Percentiles rank a stretch among this genome's conserved stretches.
phyloP scores from a whole-genome alignment of 1,284 basidiomycete genomes.

The Coniferiporia sulphurascens region DNA sequence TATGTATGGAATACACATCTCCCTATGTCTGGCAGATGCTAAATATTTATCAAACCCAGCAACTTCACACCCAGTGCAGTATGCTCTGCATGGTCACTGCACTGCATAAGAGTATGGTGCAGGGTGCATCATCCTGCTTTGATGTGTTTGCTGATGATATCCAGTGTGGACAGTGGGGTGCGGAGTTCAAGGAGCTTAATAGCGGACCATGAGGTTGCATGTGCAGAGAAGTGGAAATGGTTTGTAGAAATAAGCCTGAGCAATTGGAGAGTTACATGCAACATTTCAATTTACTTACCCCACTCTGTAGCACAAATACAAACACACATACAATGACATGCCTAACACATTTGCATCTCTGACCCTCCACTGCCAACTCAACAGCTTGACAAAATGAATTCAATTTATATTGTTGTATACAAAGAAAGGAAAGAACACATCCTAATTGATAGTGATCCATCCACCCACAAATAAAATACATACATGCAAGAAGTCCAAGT shows the following conservation, averaged over 20 bases:
- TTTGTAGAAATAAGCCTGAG: background rate
- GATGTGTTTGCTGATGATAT: conserved; percentile 71
- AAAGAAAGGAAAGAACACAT: background rate
- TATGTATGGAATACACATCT: conserved; percentile 49
- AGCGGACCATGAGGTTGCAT: conserved; percentile 19
- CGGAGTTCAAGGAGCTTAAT: conserved; percentile 61
- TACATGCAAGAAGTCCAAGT: background rate
- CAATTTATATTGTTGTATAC: background rate
- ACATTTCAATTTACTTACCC: background rate
- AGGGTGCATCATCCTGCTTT: conserved; percentile 65
- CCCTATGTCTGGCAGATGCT: background rate
- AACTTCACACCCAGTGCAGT: conserved; percentile 81
- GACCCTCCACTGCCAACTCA: background rate
- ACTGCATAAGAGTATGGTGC: conserved; percentile 61
- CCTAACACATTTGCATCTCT: no score
- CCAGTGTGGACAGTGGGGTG: conserved; percentile 60
- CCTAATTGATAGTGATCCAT: background rate
- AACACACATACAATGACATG: no score
- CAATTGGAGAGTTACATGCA: no score
- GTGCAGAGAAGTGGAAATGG: background rate
- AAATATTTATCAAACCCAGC: conserved; percentile 34
- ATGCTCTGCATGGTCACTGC: conserved; percentile 83
- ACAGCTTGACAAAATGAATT: background rate
- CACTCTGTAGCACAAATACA: conserved; percentile 1
- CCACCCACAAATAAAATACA: no score